Evolutionary conservation across 2,329 filamentous ascomycete genomes (phyloP), one percentile per base, ranked within the genome.

Genomic region (Ophiostoma himal-ulmi): DNA sequence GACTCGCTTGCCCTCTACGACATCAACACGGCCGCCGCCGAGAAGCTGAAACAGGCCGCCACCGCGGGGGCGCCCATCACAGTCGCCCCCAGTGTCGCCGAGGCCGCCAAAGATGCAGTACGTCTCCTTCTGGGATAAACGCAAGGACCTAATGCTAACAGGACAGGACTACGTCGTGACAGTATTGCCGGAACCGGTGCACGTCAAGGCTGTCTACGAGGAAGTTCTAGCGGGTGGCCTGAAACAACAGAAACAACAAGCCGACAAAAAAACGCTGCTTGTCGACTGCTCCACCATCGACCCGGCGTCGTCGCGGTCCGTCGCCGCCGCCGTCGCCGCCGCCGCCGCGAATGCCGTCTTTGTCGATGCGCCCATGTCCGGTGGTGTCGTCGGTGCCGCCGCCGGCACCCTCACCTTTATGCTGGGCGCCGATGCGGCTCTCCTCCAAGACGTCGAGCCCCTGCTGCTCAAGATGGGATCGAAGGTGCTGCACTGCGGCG

Each of bases 281-380:
- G 95, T 99, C 77, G 95, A 99, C 80, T 94, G 91, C 79, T 98
- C 94, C 3, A 99, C 95, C 20, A 98, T 99, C 77, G 95, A 98
- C 79, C 93, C 94, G 0, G 88, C 88, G 41, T 92, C 93, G 2
- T 97, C 94, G 0, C 88, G 88, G 54, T 85, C 88, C 74, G 90
- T 98, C 5, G 93, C 93, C 30, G 83, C 88, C 72, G 84, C 85
- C 34, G 89, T 96, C 1, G 73, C 79, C 1, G 67, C 71, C 4
- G 75, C 86, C 83, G n/a, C 75, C 76, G 71, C 85, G 86, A 22
- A 13, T 14, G 30, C 30, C 30, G 87, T 88, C 0, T 97, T 98
- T 77, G 89, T 97, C 71, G 95, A 99, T 78, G 94, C 95, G 3
- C 95, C 95, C 64, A 97, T 99, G 90, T 98, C 94, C 0, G 95